Evolutionary conservation across 2,329 filamentous ascomycete species (phyloP), one percentile per base, ranked within the genome.

Genomic region (Fusarium sublunatum): DNA sequence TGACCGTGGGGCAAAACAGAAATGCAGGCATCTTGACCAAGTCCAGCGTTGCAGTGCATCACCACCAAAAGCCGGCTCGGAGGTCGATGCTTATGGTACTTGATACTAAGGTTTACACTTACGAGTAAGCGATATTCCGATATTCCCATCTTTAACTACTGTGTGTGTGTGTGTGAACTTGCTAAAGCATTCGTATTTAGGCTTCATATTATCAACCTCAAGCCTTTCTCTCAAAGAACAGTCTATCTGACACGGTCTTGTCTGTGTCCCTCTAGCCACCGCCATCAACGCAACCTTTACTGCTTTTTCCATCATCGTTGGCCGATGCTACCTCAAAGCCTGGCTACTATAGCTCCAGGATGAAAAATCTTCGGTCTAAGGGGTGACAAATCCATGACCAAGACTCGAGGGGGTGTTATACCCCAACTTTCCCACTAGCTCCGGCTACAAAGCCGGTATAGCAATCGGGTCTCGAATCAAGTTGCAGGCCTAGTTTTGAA

Each of bases 351-450:
- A 61, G 64, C 58, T 55, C 56, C 58, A 40, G 61, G 61, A 50
- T 56, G 53, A 28, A 50, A 51, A 63, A 38, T 44, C 45, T 28
- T 63, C 48, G 49, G 56, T 51, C 38, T 31, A 49, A 36, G 56
- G 57, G 34, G 64, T 70, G 62, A 69, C 68, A 61, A 70, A 70
- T 59, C 46, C 61, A 66, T 70, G 68, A 69, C 66, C 61, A 70
- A 66, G 65, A 62, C 35, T 41, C 38, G 38, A 52, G 52, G 48
- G 44, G 34, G 55, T 44, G 48, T 45, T 40, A 35, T 47, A 34
- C 48, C 55, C 50, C 41, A 57, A 51, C 34, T 57, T 43, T 64
- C 58, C 67, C 61, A 53, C 54, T 49, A 42, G 47, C 53, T 53
- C 31, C 28, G 38, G 53, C 52, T 29, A 50, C 61, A 61, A 68